Base-by-base conservation (phyloP, 352 stramenopile species). In the Phytophthora boehmeriae region DNA sequence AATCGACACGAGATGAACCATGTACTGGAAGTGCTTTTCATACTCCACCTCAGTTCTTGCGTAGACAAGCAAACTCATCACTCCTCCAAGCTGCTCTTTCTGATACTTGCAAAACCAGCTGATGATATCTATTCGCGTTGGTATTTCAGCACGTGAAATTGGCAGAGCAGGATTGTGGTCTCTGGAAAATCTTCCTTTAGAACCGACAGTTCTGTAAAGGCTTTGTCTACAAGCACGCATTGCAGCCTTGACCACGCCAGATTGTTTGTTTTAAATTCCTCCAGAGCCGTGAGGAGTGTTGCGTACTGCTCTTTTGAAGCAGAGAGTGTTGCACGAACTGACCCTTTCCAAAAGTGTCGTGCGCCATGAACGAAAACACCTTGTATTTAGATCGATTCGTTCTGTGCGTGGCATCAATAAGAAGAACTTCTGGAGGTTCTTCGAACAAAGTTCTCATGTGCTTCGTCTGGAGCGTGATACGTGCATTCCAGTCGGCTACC, bases 121-220 rank as follows among this genome's bases (percentile, higher is more conserved):
- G 42, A 46, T 1, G 50, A 34, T 22, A 76, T 52, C 13, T 65
- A 46, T 14, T 66, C 52, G 8, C 45, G 35, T 8, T 71, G 45
- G 13, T 61, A 68, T 36, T 69, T 71, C 0, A 73, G 39, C 0
- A 73, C 61, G 28, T 73, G 66, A n/a, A 69, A 79, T n/a, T 79
- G 62, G 43, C 66, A 75, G 1, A 79, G 13, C 0, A 75, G 39
- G 2, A 75, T 30, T 0, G 35, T 43, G 6, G 39, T 61, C 8
- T 36, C 19, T 2, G 65, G 65, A 17, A 75, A 65, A 0, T 13
- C 17, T 13, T n/a, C 8, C 23, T 63, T 55, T 5, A 71, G 30
- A 10, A 54, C 51, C 10, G 17, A 49, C 13, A 71, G 49, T 36
- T 75, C 62, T 0, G 48, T 71, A 44, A 79, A 76, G 13, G 68